Conservation (phyloP, 2,329 filamentous ascomycete species). For the Mollisiaceae sp. region DNA sequence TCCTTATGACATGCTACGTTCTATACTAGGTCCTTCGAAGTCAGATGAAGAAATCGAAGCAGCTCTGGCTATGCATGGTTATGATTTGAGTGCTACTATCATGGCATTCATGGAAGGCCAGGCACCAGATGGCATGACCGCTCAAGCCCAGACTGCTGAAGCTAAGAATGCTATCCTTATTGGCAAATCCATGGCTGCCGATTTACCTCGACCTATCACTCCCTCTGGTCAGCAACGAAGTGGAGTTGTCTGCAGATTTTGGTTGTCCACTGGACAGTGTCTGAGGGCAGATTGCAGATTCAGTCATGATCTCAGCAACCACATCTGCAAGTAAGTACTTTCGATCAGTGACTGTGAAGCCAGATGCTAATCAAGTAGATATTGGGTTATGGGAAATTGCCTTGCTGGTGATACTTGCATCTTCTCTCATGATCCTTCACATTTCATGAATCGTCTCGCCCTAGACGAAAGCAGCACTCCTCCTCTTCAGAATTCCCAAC, state of each 20-base stretch:
- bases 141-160: conserved; percentile 55
- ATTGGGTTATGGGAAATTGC: conserved; percentile 96
- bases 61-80: conserved; percentile 87
- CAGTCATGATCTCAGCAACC: conserved; percentile 93
- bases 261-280: conserved; percentile 93
- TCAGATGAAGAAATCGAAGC: conserved; percentile 94
- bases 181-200: conserved; percentile 85
- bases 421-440: conserved; percentile 93
- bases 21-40: conserved; percentile 86
- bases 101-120: conserved; percentile 83
- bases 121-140: conserved; percentile 50
- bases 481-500: conserved; percentile 64
- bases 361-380: conserved; percentile 56
- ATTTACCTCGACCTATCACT: conserved; percentile 73
- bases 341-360: conserved; percentile 14
- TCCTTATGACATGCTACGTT: conserved; percentile 96
- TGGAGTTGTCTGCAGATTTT: conserved; percentile 95
- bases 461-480: conserved; percentile 72
- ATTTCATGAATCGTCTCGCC: conserved; percentile 80
- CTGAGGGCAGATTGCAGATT: conserved; percentile 95
- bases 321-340: conserved; percentile 88
- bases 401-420: conserved; percentile 92
- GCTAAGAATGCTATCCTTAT: conserved; percentile 74
- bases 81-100: conserved; percentile 92
- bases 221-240: conserved; percentile 79